phyloP scores from a whole-genome alignment of 2,329 filamentous ascomycete species.

The Xylaria sp. region DNA sequence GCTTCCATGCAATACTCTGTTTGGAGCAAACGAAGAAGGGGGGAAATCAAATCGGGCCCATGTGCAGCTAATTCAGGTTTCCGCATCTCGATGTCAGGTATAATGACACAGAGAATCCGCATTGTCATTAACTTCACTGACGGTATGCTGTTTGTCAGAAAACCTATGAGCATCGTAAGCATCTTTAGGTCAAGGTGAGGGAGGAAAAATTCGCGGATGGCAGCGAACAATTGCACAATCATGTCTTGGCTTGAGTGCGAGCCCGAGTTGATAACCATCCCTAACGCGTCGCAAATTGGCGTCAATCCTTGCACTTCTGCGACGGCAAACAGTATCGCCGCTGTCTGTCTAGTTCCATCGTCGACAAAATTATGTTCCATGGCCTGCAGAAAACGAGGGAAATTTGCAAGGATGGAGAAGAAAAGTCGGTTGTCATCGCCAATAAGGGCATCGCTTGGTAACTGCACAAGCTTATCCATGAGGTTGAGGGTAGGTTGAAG shows the following conservation, averaged over 20 bases:
- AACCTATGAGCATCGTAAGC: slow-evolving; percentile 88
- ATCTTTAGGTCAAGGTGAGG: slow-evolving; percentile 84
- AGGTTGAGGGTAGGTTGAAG: slow-evolving; percentile 80
- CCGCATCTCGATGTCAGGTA: slow-evolving; percentile 92
- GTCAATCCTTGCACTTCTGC: slow-evolving; percentile 77
- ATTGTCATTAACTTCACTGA: slow-evolving; percentile 96
- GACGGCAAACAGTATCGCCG: slow-evolving; percentile 75
- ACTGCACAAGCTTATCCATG: slow-evolving; percentile 78
- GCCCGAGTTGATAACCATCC: slow-evolving; percentile 73
- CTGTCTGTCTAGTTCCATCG: slow-evolving; percentile 67
- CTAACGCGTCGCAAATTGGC: slow-evolving; percentile 74
- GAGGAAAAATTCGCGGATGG: slow-evolving; percentile 81
- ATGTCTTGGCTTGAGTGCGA: slow-evolving; percentile 80
- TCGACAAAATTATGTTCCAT: slow-evolving; percentile 74
- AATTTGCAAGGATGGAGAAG: slow-evolving; percentile 89
- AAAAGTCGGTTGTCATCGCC: slow-evolving; percentile 85
- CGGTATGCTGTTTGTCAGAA: slow-evolving; percentile 85
- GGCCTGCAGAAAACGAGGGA: slow-evolving; percentile 83
- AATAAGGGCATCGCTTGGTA: slow-evolving; percentile 83
- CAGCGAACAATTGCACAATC: slow-evolving; percentile 75
- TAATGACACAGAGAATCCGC: slow-evolving; percentile 84
- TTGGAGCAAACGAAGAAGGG: slow-evolving; percentile 85
- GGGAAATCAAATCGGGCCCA: slow-evolving; percentile 94
- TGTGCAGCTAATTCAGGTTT: slow-evolving; percentile 89
- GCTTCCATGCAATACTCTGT: slow-evolving; percentile 95